These are phyloP conservation scores for Suhomyces bokatorum DNA, from an alignment of 1,139 yeast species.

Conservation along the genomic window DNA sequence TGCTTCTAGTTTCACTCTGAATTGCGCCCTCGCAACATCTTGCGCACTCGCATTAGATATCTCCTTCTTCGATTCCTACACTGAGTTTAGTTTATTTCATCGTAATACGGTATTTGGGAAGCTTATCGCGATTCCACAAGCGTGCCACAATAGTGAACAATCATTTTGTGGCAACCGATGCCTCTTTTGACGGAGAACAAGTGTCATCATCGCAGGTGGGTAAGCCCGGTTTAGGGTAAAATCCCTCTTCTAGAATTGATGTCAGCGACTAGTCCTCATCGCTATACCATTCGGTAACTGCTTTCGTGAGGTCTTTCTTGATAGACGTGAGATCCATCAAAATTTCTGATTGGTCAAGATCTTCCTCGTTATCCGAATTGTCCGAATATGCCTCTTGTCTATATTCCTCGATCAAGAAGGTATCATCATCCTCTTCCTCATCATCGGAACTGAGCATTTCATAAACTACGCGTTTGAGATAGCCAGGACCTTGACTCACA, in stretches of 20 bases:
- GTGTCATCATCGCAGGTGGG: not conserved
- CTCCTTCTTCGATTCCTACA: too few relatives aligned
- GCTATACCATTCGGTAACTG: constrained; percentile 1
- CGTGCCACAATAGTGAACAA: constrained; percentile 5
- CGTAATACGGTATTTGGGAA: not conserved
- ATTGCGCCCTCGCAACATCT: constrained; percentile 1
- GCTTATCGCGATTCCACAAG: constrained; percentile 4
- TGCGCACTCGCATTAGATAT: not conserved
- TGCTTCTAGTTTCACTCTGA: not conserved
- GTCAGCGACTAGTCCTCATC: constrained; percentile 15
- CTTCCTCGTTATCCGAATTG: constrained; percentile 12
- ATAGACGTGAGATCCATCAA: constrained; percentile 6
- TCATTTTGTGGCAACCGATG: constrained; percentile 2
- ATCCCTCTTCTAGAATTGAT: not conserved
- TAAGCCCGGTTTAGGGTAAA: not conserved
- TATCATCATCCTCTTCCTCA: constrained; percentile 31
- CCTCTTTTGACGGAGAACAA: not conserved
- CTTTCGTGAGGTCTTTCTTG: constrained; percentile 13
- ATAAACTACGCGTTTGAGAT: constrained; percentile 5
- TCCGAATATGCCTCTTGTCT: constrained; percentile 13
- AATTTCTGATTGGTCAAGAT: constrained; percentile 18
- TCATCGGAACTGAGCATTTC: constrained; percentile 21
- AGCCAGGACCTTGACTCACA: constrained; percentile 6
- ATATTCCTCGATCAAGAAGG: constrained; percentile 23
- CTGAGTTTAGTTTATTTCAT: not conserved